Evolutionary conservation across 116 monocot species (phyloP).

Genomic region (Thalassia testudinum): DNA sequence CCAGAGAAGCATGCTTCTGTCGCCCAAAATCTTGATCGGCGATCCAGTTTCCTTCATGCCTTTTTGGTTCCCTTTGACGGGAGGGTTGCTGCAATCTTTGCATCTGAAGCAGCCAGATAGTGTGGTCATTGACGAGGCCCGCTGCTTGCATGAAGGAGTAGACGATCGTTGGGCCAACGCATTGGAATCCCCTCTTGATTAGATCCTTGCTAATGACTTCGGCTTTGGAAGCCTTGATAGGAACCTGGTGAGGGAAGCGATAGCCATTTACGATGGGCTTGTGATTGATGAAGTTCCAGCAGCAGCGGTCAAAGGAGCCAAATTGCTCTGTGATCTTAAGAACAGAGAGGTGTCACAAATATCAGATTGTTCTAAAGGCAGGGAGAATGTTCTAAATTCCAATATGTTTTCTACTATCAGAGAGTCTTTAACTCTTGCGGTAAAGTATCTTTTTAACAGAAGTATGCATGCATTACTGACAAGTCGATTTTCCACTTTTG

Average conservation of each 20-base stretch:
- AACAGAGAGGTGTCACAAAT: too few species aligned
- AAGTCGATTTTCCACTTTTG: too few species aligned
- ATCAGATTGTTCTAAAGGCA: too few species aligned
- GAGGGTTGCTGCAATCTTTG: constrained; percentile 1
- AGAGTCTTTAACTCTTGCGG: too few species aligned
- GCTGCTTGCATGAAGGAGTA: constrained; percentile 72
- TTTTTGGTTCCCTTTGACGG: too few species aligned
- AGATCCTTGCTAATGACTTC: constrained; percentile 72
- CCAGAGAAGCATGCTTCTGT: too few species aligned
- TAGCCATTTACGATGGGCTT: constrained; percentile 36
- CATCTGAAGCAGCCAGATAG: constrained; percentile 33
- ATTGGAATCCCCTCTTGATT: constrained; percentile 51
- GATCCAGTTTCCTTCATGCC: too few species aligned
- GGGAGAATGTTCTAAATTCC: too few species aligned
- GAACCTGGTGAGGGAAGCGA: constrained; percentile 43
- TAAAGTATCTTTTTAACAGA: too few species aligned
- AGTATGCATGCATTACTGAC: too few species aligned
- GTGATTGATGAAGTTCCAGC: constrained; percentile 61
- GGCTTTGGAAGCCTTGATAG: constrained; percentile 56
- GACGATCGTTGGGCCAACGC: constrained; percentile 55
- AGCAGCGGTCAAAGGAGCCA: constrained; percentile 54
- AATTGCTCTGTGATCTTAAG: constrained; percentile 55
- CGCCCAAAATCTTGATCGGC: too few species aligned
- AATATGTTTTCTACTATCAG: too few species aligned
- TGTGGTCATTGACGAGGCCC: constrained; percentile 58